Conservation (phyloP, 2,329 filamentous ascomycete genomes). For the Stachybotrys chartarum region DNA sequence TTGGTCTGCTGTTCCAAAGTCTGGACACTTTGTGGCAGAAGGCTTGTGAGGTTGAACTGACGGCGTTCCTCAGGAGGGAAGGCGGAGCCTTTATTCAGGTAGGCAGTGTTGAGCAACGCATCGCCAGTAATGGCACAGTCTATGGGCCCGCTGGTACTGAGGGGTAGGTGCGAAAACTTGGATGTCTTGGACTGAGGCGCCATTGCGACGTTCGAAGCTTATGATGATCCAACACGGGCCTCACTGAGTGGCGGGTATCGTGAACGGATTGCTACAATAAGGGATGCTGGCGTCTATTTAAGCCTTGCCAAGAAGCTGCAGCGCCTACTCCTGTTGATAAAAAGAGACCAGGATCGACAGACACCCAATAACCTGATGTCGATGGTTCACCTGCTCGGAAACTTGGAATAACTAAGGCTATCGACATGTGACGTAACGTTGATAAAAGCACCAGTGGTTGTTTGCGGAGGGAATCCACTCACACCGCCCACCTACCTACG, state of each 20-base stretch:
- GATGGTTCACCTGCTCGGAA: too few relatives aligned
- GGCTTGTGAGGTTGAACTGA: slow-evolving; percentile 62
- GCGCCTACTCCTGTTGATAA: background rate
- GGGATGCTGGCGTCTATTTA: background rate
- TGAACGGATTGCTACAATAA: background rate
- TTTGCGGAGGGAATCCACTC: too few relatives aligned
- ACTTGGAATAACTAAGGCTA: too few relatives aligned
- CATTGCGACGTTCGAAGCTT: background rate
- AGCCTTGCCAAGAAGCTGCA: background rate
- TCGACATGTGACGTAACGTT: too few relatives aligned
- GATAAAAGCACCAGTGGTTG: too few relatives aligned
- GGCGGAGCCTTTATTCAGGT: slow-evolving; percentile 74
- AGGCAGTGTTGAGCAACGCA: slow-evolving; percentile 26
- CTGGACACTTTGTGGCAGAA: slow-evolving; percentile 67
- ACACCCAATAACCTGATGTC: background rate
- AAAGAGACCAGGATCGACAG: background rate
- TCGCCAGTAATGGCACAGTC: slow-evolving; percentile 27
- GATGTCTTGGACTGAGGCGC: slow-evolving; percentile 3
- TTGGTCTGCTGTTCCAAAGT: slow-evolving; percentile 69
- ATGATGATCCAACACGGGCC: background rate
- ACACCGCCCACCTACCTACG: too few relatives aligned
- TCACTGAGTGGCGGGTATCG: background rate
- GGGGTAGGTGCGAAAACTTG: slow-evolving; percentile 22
- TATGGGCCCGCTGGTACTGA: slow-evolving; percentile 27
- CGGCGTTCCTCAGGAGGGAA: slow-evolving; percentile 63